Conservation (phyloP, 192 early-diverging fungal genomes). For the Rhizophagus prolifer region DNA sequence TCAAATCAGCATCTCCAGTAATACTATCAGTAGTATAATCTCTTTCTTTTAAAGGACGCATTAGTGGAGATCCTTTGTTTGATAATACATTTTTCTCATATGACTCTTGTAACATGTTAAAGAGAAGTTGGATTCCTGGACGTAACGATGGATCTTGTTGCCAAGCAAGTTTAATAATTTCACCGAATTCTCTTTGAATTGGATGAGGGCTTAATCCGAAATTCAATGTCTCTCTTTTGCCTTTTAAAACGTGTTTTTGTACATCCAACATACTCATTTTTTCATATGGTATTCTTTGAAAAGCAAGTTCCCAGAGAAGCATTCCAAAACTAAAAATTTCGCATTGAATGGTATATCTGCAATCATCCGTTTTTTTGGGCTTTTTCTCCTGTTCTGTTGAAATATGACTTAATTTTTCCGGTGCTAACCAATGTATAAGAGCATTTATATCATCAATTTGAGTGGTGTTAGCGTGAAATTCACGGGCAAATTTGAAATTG, state of each 20-base stretch:
- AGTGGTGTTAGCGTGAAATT: neutral
- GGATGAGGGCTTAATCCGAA: neutral
- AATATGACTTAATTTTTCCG: slow-evolving; percentile 9
- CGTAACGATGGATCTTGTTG: slow-evolving; percentile 2
- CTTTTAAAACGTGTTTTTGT: slow-evolving; percentile 3
- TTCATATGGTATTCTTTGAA: slow-evolving; percentile 9
- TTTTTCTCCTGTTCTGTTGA: neutral
- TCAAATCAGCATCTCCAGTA: neutral
- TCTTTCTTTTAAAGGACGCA: neutral
- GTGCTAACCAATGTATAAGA: slow-evolving; percentile 23
- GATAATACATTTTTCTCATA: neutral
- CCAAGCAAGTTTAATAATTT: slow-evolving; percentile 12
- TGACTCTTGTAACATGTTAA: neutral
- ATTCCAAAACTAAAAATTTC: slow-evolving; percentile 29
- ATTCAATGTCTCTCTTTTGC: neutral
- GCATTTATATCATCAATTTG: slow-evolving; percentile 10
- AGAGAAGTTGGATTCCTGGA: neutral
- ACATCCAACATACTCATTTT: neutral
- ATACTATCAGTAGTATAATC: neutral
- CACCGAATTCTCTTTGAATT: neutral
- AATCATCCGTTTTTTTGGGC: neutral
- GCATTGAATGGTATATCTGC: slow-evolving; percentile 24
- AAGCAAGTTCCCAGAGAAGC: slow-evolving; percentile 7
- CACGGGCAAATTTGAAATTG: slow-evolving; percentile 21
- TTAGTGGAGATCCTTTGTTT: neutral